These are phyloP conservation scores for Pseudomonodictys pantanalensis DNA, from an alignment of 495 filamentous ascomycete genomes.

Conservation along the genomic window DNA sequence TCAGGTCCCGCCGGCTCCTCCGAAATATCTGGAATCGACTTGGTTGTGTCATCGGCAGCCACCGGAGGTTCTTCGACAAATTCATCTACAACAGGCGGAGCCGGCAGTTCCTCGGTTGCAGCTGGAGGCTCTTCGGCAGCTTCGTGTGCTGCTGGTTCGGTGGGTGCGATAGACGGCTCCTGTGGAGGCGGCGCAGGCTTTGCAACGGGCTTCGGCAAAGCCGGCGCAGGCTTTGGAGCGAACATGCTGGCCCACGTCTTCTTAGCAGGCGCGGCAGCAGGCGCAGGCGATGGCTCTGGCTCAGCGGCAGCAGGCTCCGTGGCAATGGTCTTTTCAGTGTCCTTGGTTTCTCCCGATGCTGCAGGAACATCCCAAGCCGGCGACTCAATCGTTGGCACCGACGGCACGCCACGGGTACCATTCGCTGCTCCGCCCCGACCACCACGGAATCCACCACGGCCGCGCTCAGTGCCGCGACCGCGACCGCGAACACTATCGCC, in stretches of 20 bases:
- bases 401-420: conserved; percentile 37
- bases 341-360: conserved; percentile 23
- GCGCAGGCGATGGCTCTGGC: conserved; percentile 44
- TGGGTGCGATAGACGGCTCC: conserved; percentile 25
- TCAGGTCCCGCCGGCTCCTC: conserved; percentile 33
- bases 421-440: conserved; percentile 63
- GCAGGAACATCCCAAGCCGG: conserved; percentile 36
- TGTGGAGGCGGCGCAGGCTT: conserved; percentile 13
- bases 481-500: conserved; percentile 56
- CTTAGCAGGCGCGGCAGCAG: conserved; percentile 48
- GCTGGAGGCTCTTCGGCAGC: conserved; percentile 37
- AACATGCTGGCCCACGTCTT: conserved; percentile 66
- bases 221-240: conserved; percentile 46
- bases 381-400: conserved; percentile 39
- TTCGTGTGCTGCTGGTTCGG: conserved; percentile 34
- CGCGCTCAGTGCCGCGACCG: conserved; percentile 67
- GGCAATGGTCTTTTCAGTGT: conserved; percentile 17
- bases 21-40: conserved; percentile 20
- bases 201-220: conserved; percentile 37
- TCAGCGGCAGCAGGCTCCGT: conserved; percentile 38
- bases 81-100: conserved; percentile 37
- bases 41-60: conserved; percentile 45
- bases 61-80: conserved; percentile 22
- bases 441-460: conserved; percentile 68
- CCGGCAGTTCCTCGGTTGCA: conserved; percentile 32